Conservation (phyloP, 352 stramenopile species). For the Globisporangium echinulatum region DNA sequence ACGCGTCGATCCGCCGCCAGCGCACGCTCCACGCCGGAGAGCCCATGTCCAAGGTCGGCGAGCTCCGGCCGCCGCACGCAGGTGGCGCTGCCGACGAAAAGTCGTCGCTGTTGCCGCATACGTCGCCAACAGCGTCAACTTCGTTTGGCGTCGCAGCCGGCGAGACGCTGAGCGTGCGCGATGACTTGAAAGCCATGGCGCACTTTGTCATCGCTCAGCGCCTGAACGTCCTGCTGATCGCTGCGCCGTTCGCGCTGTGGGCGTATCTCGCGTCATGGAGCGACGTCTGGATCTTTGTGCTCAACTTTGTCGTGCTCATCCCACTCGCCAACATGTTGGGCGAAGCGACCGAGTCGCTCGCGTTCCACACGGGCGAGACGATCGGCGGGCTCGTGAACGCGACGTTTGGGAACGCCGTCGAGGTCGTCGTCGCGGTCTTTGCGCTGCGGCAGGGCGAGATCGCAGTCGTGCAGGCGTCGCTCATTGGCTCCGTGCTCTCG, state of each 20-base stretch:
- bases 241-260: constrained; percentile 58
- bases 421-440: constrained; percentile 95
- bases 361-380: constrained; percentile 95
- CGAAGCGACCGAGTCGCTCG: constrained; percentile 96
- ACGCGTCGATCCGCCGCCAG: constrained; percentile 49
- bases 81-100: constrained; percentile 6
- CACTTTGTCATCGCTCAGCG: constrained; percentile 40
- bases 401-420: constrained; percentile 97
- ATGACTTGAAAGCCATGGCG: constrained; percentile 41
- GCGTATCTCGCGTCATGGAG: constrained; percentile 51
- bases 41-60: constrained; percentile 10
- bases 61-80: constrained; percentile 1
- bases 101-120: constrained; percentile 9
- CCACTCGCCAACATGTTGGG: constrained; percentile 94
- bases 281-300: constrained; percentile 85
- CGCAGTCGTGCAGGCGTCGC: constrained; percentile 94
- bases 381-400: constrained; percentile 97
- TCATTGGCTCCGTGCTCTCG: constrained; percentile 97
- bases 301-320: constrained; percentile 97
- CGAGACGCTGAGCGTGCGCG: constrained; percentile 12
- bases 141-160: constrained; percentile 29
- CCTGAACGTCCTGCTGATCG: constrained; percentile 67
- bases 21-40: constrained; percentile 31
- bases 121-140: neutral
- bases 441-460: constrained; percentile 92